These are phyloP conservation scores for Mucuna pruriens DNA, from an alignment of 306 rosid species.

Conservation along the genomic window DNA sequence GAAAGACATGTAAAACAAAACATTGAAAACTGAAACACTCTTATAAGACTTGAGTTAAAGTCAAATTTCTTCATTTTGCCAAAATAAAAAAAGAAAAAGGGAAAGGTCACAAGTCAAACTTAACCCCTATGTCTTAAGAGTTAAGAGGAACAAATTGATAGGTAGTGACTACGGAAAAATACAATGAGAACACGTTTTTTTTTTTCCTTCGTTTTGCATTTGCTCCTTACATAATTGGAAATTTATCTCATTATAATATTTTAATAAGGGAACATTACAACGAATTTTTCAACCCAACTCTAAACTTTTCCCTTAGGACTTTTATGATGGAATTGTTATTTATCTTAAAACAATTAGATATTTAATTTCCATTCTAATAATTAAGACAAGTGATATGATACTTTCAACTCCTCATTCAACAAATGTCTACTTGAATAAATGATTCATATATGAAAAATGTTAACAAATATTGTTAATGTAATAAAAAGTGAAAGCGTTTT, in stretches of 20 bases:
- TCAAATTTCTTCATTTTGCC: slow-evolving; percentile 1
- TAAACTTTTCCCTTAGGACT: background rate
- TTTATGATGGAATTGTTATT: background rate
- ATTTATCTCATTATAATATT: background rate
- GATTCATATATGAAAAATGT: no score
- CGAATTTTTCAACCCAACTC: background rate
- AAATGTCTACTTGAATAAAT: no score
- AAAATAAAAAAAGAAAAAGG: background rate
- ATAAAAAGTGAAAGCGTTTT: no score
- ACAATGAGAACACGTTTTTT: background rate
- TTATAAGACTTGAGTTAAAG: background rate
- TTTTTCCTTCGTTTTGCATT: background rate
- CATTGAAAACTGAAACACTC: background rate
- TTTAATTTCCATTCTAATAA: no score
- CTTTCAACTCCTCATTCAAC: no score
- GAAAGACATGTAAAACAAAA: background rate
- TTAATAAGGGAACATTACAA: background rate
- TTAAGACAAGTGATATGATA: background rate
- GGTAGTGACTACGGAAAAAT: background rate
- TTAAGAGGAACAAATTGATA: background rate
- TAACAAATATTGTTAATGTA: no score
- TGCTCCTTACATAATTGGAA: background rate
- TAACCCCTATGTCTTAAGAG: background rate
- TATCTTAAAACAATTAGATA: background rate
- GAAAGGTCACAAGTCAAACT: background rate